Conservation (phyloP, 768 basidiomycete species). For the Russula abietina region DNA sequence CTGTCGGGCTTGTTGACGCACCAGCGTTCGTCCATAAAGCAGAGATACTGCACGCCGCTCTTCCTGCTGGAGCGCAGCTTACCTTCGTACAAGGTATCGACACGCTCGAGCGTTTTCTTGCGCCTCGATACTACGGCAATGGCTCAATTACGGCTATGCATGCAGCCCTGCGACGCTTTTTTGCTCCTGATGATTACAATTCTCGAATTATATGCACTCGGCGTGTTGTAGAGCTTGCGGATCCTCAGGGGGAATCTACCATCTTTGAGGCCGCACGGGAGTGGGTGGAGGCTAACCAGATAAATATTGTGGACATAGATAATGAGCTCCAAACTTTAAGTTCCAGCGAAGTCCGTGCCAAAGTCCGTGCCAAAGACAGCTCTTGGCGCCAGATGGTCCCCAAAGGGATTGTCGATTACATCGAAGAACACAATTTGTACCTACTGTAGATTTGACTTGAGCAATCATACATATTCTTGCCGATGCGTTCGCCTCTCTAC, state of each 20-base stretch:
- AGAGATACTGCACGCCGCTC: constrained; percentile 45
- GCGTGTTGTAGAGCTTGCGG: constrained; percentile 33
- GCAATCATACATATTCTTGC: neutral
- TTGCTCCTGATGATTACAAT: constrained; percentile 49
- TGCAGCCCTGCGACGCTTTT: constrained; percentile 48
- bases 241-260: constrained; percentile 29
- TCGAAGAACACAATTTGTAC: constrained; percentile 46
- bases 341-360: constrained; percentile 59
- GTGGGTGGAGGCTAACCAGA: constrained; percentile 46
- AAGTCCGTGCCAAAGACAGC: constrained; percentile 33
- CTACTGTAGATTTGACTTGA: neutral
- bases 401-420: constrained; percentile 44
- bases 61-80: constrained; percentile 44
- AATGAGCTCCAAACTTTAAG: constrained; percentile 53
- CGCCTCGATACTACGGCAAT: constrained; percentile 60
- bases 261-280: constrained; percentile 36
- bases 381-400: constrained; percentile 48
- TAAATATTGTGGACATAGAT: constrained; percentile 59
- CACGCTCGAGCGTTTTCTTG: constrained; percentile 76
- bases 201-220: constrained; percentile 63
- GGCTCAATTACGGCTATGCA: constrained; percentile 48
- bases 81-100: constrained; percentile 79
- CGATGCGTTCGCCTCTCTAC: neutral
- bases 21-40: constrained; percentile 88
- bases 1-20: constrained; percentile 77